Percentiles rank a stretch among this genome's conserved stretches.
Evolutionary conservation across 2,329 filamentous ascomycete genomes (phyloP).

Genomic region (Paecilomyces niveus): DNA sequence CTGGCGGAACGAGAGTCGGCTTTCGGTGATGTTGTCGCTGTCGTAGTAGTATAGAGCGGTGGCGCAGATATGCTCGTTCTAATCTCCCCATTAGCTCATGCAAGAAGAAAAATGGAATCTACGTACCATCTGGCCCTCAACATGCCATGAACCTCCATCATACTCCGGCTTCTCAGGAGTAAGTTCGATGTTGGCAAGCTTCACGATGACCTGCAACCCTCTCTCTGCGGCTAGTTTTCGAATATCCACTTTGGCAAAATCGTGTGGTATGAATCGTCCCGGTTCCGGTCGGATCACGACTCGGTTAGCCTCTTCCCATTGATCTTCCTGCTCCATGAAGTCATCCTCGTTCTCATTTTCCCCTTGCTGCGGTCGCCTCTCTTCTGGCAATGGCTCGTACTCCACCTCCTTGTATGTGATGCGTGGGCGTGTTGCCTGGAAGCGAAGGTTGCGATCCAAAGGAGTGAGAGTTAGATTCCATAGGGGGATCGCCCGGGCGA

Average conservation of each 20-base stretch:
- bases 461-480: slow-evolving; percentile 24
- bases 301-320: background rate
- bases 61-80: slow-evolving; percentile 57
- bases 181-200: slow-evolving; percentile 54
- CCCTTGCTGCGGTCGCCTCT: background rate
- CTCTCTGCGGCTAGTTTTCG: slow-evolving; percentile 10
- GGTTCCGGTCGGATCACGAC: slow-evolving; percentile 5
- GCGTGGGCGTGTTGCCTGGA: slow-evolving; percentile 4
- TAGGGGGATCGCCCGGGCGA: slow-evolving; percentile 23
- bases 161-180: slow-evolving; percentile 50
- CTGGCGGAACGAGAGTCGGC: slow-evolving; percentile 45
- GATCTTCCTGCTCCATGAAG: background rate
- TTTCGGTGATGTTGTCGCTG: slow-evolving; percentile 53
- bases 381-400: slow-evolving; percentile 3
- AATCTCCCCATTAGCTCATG: background rate
- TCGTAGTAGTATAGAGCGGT: slow-evolving; percentile 62
- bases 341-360: background rate
- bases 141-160: slow-evolving; percentile 27
- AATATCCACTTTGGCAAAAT: background rate
- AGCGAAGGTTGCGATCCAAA: slow-evolving; percentile 3
- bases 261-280: slow-evolving; percentile 7
- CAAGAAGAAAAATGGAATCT: background rate
- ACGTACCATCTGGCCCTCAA: slow-evolving; percentile 39
- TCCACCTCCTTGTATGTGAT: slow-evolving; percentile 11
- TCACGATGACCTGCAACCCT: slow-evolving; percentile 56